Base-by-base conservation (phyloP, 768 basidiomycete species). In the Xerocomellus dryophilus region DNA sequence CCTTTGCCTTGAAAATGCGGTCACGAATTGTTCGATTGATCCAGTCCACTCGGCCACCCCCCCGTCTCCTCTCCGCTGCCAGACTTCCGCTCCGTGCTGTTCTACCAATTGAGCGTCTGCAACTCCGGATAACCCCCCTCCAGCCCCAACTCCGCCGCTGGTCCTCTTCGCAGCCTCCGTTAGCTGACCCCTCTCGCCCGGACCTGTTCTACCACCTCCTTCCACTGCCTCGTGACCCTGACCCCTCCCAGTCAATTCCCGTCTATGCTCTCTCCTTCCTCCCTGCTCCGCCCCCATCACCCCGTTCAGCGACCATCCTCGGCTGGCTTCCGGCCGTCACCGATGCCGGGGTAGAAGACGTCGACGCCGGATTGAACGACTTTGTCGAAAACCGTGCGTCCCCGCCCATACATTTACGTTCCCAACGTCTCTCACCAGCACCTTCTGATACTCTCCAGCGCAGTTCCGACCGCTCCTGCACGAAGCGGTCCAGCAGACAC, bases 161-260 rank as follows among this genome's bases (percentile, higher is more conserved):
- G 57, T 58, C 48, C 23, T 68, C 63, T 21, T 61, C 64, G 7
- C 55, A 55, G 36, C 14, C 58, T 21, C 43, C 68, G 27, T 64
- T 70, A 46, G 54, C 78, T 8, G 88, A 90, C 65, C 81, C 86
- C 2, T 72, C 76, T 47, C 78, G 87, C 12, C 78, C 83, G 17
- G 85, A 83, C 65, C 68, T 91, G 2, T 89, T 81, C 63, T 90
- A 90, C 71, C 88, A 90, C 65, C 71, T 83, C 38, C 65, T 84
- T 20, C 63, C 77, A 2, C 73, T 83, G 0, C 83, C 84, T 6
- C 78, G 73, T 31, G 76, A 80, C 2, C 56, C 54, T 9, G 46
- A 62, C 25, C 41, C 80, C 6, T 81, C 81, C 6, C 56, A 67
- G 2, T 63, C 70, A 1, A 58, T 66, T 2, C 80, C 83, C 8